phyloP scores from a whole-genome alignment of 495 filamentous ascomycete genomes.

The Penicillium soppii region DNA sequence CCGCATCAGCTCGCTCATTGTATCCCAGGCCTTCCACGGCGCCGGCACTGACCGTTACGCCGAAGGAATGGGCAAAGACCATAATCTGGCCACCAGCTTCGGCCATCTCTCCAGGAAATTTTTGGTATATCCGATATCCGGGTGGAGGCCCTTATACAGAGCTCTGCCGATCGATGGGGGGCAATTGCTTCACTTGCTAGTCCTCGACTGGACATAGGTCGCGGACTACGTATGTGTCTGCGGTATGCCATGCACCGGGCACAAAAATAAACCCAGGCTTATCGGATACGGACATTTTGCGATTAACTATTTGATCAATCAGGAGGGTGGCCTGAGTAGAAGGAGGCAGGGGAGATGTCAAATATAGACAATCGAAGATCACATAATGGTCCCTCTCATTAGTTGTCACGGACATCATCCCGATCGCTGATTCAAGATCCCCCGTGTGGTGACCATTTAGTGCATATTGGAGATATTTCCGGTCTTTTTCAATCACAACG shows the following conservation, averaged over 20 bases:
- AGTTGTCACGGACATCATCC: not conserved
- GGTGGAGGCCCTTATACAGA: constrained; percentile 9
- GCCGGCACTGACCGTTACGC: constrained; percentile 37
- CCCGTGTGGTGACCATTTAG: not conserved
- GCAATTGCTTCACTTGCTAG: constrained; percentile 8
- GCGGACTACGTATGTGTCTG: constrained; percentile 14
- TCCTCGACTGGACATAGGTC: constrained; percentile 2
- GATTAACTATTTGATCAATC: not conserved
- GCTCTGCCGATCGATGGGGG: constrained; percentile 12
- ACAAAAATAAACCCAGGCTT: constrained; percentile 16
- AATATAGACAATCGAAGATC: no score
- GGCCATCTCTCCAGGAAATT: not conserved
- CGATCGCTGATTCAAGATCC: not conserved
- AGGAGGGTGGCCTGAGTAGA: not conserved
- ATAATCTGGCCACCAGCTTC: constrained; percentile 12
- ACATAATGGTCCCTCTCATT: no score
- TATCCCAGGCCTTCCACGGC: constrained; percentile 43
- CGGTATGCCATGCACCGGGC: constrained; percentile 20
- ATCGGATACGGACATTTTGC: not conserved
- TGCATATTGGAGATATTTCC: not conserved
- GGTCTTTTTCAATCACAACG: not conserved
- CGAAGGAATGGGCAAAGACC: constrained; percentile 44
- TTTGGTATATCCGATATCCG: constrained; percentile 14
- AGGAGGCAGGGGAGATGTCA: no score
- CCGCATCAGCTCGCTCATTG: constrained; percentile 22